These are phyloP conservation scores for Novymonas esmeraldas DNA, from an alignment of 208 protist species.

Conservation along the genomic window DNA sequence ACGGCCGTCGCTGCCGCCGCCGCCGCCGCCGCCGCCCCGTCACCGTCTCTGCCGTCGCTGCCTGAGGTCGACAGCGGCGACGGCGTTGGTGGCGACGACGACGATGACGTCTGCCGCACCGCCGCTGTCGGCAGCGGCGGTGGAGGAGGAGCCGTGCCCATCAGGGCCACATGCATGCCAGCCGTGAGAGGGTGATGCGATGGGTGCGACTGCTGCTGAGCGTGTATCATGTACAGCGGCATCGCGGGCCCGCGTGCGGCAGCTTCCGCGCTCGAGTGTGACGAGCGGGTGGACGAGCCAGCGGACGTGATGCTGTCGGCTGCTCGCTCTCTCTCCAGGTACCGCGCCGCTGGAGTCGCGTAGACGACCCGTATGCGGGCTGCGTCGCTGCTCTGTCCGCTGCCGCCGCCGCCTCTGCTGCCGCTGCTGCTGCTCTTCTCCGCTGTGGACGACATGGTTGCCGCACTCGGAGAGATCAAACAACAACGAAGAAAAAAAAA, in stretches of 20 bases:
- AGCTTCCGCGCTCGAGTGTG: not conserved
- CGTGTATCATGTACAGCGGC: not conserved
- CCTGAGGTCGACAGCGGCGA: constrained; percentile 19
- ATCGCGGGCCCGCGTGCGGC: not conserved
- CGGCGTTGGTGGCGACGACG: constrained; percentile 19
- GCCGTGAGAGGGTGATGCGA: not conserved
- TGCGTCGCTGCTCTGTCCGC: not conserved
- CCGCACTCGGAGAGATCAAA: too few species aligned
- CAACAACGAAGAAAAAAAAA: not conserved
- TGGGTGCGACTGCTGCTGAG: not conserved
- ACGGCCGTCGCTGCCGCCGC: not conserved
- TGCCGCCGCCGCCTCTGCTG: not conserved
- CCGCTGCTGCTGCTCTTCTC: not conserved
- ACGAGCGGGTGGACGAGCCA: constrained; percentile 6
- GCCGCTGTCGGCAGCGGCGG: too few species aligned
- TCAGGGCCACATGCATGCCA: not conserved
- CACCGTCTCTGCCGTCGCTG: not conserved
- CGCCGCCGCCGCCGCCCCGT: not conserved
- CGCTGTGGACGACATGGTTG: not conserved
- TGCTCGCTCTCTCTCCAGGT: not conserved
- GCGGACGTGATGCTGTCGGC: not conserved
- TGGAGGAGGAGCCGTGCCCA: not conserved
- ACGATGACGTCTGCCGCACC: constrained; percentile 1
- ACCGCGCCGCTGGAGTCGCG: not conserved
- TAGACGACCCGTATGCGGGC: not conserved